Evolutionary conservation across 208 protist species (phyloP), one percentile per base, ranked within the genome.

Genomic region (Wallacemonas sp.): DNA sequence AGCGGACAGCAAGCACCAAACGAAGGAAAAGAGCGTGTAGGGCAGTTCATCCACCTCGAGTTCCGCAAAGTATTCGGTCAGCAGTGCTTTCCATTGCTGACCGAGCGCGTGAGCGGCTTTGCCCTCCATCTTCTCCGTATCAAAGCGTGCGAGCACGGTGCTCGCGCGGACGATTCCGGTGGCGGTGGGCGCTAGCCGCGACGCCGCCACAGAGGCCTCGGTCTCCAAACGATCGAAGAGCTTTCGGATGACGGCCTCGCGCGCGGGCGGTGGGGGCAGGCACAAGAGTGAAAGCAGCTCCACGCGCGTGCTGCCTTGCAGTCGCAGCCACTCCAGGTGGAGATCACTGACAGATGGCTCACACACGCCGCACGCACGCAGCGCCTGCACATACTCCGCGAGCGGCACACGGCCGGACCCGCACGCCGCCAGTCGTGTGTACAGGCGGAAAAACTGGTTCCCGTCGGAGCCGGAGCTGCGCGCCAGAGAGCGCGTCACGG

Each of bases 291-390:
- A 48, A 1, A 95, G 57, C 11, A 95, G 72, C 16, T 78, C 79
- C 5, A 84, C 78, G 2, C 84, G 77, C 26, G 80, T 84, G 26
- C 69, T 55, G 10, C 75, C 79, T 57, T 81, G 76, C 31, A 90
- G 82, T 3, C 89, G 84, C 71, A 95, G 57, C 81, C 84, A 91
- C 73, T 95, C 89, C 5, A 92, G 48, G 28, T 92, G 80, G 0
- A 90, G 54, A 65, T 92, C 86, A 16, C 69, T 70, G 5, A 90
- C 61, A 5, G 70, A 64, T 7, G 70, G 73, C 16, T 74, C 64
- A n/a, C 45, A 18, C 29, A 79, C 79, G 10, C 79, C 79, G 0
- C 76, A 72, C 10, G 57, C 65, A 36, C 84, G 82, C 33, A 95
- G 57, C 3, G 80, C 74, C 14, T n/a, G 25, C 16, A 92, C 52